Evolutionary conservation across 768 basidiomycete species (phyloP), one percentile per base, ranked within the genome.

Genomic region (Hypholoma fasciculare): DNA sequence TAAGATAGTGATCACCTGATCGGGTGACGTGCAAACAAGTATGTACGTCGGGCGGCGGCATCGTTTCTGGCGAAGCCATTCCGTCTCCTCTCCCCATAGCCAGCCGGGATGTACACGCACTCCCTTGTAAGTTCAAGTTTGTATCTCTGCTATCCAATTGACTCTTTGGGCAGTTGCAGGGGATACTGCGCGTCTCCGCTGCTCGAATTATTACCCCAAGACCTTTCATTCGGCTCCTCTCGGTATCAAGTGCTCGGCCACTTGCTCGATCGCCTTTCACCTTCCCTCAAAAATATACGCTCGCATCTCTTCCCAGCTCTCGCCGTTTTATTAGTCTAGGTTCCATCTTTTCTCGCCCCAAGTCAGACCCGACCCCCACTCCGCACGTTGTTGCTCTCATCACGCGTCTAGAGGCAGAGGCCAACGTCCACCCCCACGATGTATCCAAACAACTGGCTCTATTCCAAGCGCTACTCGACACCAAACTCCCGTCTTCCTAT

Each of bases 351-450:
- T 76, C 78, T 17, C 76, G 80, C n/a, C 76, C 79, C 20, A 81
- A 77, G 56, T 67, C 78, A 3, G 65, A 70, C 17, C 65, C 78
- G 12, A 68, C 77, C 1, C 87, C 89, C 0, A 79, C 87, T 0
- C 88, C 89, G 3, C 77, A 81, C 26, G 78, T 87, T 23, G 85
- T 90, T 9, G 88, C 86, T 7, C 78, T 83, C 44, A 86, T 92
- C 27, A 83, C 88, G n/a, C 77, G 82, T 13, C 79, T 90, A 50
- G 92, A 94, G 65, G 87, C 86, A 4, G 89, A 87, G 43, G 92
- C 88, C 13, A 89, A 94, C 62, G 82, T 86, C 6, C 75, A 85
- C 60, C 90, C 90, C 0, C 75, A 87, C 61, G 86, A 92, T 72
- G 72, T 89, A 19, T 62, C 74, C 19, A 89, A 86, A 64, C 92